Percentiles rank a stretch among this genome's conserved stretches.
Conservation (phyloP, 495 filamentous ascomycete genomes). For the Pyrenopolyporus hunteri region DNA sequence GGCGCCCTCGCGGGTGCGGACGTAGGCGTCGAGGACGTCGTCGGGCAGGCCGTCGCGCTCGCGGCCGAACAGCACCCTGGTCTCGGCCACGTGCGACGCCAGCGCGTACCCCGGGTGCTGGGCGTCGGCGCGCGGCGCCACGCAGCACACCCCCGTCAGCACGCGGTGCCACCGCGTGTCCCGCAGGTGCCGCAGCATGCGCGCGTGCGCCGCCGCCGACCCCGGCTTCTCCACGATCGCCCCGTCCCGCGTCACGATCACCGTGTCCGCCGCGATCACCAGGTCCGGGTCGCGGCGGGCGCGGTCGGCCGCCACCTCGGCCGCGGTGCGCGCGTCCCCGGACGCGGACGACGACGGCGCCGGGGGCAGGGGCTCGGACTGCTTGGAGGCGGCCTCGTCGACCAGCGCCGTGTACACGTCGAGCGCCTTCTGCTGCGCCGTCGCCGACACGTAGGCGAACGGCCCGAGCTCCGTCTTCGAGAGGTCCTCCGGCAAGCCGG, state of each 20-base stretch:
- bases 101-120: slow-evolving; percentile 83
- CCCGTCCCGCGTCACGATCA: slow-evolving; percentile 79
- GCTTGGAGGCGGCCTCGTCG: slow-evolving; percentile 51
- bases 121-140: slow-evolving; percentile 79
- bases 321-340: neutral
- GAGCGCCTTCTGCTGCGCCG: slow-evolving; percentile 80
- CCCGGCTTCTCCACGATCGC: slow-evolving; percentile 88
- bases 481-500: slow-evolving; percentile 78
- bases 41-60: slow-evolving; percentile 77
- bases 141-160: slow-evolving; percentile 79
- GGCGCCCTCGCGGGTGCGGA: slow-evolving; percentile 86
- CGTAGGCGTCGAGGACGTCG: slow-evolving; percentile 76
- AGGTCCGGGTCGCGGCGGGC: slow-evolving; percentile 72
- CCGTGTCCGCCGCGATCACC: slow-evolving; percentile 89
- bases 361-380: neutral
- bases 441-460: slow-evolving; percentile 88
- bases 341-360: neutral
- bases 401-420: slow-evolving; percentile 76
- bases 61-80: slow-evolving; percentile 74
- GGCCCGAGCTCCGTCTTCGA: slow-evolving; percentile 75
- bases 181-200: slow-evolving; percentile 79
- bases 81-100: slow-evolving; percentile 84
- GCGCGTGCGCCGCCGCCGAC: slow-evolving; percentile 76
- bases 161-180: slow-evolving; percentile 76
- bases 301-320: neutral